A percentile compares a stretch with the other conserved stretches of the same genome.
Evolutionary conservation across 768 basidiomycete genomes (phyloP).

Genomic region (Clathrus columnatus): DNA sequence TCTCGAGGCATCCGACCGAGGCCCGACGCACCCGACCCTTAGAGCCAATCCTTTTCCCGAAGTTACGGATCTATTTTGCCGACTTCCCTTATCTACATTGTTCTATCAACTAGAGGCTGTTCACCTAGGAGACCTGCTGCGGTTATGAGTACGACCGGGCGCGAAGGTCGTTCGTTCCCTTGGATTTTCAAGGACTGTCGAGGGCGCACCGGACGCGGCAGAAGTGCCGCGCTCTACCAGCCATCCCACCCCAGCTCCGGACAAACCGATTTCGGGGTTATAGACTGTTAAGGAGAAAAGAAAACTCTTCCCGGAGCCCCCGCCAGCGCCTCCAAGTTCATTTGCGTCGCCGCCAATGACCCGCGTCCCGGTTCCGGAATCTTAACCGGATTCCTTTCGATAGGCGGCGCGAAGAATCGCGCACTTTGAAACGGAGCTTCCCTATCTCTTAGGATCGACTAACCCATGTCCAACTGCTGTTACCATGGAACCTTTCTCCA

Average conservation of each 20-base stretch:
- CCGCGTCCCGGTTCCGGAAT: no score
- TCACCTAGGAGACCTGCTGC: no score
- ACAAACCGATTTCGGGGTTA: conserved; percentile 67
- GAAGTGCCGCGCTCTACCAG: no score
- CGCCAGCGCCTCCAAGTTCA: conserved; percentile 53
- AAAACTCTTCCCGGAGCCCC: conserved; percentile 73
- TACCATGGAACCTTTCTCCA: no score
- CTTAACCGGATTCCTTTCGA: conserved; percentile 73
- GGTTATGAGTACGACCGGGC: conserved; percentile 70
- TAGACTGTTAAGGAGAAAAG: conserved; percentile 71
- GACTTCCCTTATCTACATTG: conserved; percentile 76
- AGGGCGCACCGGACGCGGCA: no score
- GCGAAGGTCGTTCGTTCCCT: conserved; percentile 63
- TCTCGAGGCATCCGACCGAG: no score
- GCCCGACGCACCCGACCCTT: conserved; percentile 73
- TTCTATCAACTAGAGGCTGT: conserved; percentile 75
- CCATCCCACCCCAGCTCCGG: no score
- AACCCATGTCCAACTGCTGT: no score
- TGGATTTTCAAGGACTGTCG: conserved; percentile 76
- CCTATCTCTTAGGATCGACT: conserved; percentile 78
- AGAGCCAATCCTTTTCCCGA: conserved; percentile 74
- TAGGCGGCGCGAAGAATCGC: conserved; percentile 52
- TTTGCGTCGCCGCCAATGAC: no score
- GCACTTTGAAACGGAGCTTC: conserved; percentile 66
- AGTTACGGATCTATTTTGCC: conserved; percentile 76